Evolutionary conservation across 371 early-diverging fungal species (phyloP).

Genomic region (Mortierella sp.): DNA sequence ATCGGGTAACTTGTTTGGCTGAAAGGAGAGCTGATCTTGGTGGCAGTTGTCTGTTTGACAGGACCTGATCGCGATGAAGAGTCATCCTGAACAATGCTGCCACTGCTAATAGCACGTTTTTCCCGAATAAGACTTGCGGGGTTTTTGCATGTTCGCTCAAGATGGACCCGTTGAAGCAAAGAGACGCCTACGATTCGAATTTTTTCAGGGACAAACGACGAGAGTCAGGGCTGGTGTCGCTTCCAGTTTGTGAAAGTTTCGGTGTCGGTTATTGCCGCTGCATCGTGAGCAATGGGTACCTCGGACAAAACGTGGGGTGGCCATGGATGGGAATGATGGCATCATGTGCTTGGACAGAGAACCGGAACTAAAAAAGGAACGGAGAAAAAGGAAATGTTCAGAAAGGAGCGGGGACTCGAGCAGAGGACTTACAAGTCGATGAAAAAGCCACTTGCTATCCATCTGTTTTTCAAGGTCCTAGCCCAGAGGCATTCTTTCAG

Average conservation of each 20-base stretch:
- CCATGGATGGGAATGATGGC: conserved; percentile 4
- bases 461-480: too few relatives aligned
- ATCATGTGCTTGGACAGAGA: background rate
- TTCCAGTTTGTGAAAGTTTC: too few relatives aligned
- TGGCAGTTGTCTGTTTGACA: background rate
- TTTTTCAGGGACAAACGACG: too few relatives aligned
- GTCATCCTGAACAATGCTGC: conserved; percentile 25
- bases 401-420: background rate
- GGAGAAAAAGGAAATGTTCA: background rate
- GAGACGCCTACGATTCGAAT: too few relatives aligned
- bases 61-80: conserved; percentile 3
- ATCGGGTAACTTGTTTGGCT: conserved; percentile 9
- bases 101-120: conserved; percentile 18
- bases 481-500: too few relatives aligned
- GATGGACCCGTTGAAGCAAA: conserved; percentile 8
- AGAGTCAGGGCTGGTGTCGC: too few relatives aligned
- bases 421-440: too few relatives aligned
- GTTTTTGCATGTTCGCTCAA: conserved; percentile 19
- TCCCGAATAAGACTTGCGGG: conserved; percentile 14
- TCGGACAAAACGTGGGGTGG: conserved; percentile 11
- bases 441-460: too few relatives aligned
- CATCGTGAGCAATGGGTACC: too few relatives aligned
- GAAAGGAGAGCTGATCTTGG: conserved; percentile 7
- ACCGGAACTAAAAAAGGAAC: background rate
- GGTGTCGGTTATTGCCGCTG: too few relatives aligned